Evolutionary conservation across 1,284 basidiomycete genomes (phyloP), one percentile per base, ranked within the genome.

Genomic region (Pterulicium gracile): DNA sequence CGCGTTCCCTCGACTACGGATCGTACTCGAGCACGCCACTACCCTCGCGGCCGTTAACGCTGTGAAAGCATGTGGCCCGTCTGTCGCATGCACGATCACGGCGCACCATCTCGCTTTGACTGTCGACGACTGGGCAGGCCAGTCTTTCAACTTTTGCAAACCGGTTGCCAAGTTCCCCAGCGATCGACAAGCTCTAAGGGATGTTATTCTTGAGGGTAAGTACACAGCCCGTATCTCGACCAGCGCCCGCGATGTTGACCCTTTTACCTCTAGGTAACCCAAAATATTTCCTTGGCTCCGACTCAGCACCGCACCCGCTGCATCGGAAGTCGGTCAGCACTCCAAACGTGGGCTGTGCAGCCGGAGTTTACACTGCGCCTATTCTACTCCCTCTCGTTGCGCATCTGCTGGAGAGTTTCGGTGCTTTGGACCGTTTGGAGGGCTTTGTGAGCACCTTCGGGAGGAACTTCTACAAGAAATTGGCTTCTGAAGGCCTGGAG

Each of bases 11-110:
- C 74, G 72, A 35, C 77, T 99, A 46, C 85, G 92, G 47, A 98
- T 99, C 57, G 95, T 99, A 3, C 79, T 99, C 34, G 96, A 99
- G 65, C 96, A 99, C 59, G 96, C 96, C n/a, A 99, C 96, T 0
- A 98, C 94, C 1, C 78, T 88, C 32, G 91, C 89, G 27, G 94
- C 96, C 0, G 81, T 99, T n/a, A 90, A 95, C 56, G 79, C 82
- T 17, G 88, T 97, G 55, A 86, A 87, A 60, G 70, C 77, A 39
- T 83, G 93, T 22, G 90, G 90, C 0, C 68, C 74, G 39, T 97
- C 91, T 27, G 95, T 99, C 21, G 95, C 81, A 10, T 98, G 96
- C 65, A 92, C 89, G 3, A 98, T 99, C 65, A 99, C 96, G 2
- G 87, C 94, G 0, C 96, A 99, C 66, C 96, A 99, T 62, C 79